Evolutionary conservation across 768 basidiomycete species (phyloP).

Genomic region (Rhizopogon roseolus): DNA sequence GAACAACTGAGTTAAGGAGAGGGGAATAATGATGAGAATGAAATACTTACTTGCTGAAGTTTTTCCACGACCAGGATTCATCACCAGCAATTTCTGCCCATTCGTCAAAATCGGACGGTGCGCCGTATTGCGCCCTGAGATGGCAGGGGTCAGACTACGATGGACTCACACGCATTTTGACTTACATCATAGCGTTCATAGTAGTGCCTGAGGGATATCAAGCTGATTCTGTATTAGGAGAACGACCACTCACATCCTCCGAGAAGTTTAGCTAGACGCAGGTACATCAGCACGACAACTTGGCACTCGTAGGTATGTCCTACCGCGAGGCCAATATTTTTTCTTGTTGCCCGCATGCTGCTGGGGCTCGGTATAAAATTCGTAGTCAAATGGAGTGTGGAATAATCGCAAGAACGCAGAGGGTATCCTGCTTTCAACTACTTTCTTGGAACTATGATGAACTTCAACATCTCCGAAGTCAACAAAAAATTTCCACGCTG

Average conservation of each 20-base stretch:
- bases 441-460: conserved; percentile 37
- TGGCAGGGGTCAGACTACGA: conserved; percentile 4
- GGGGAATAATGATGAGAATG: neutral
- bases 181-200: conserved; percentile 55
- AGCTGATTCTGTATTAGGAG: neutral
- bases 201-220: conserved; percentile 41
- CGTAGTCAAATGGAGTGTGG: conserved; percentile 42
- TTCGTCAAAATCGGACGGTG: conserved; percentile 66
- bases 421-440: conserved; percentile 40
- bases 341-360: conserved; percentile 38
- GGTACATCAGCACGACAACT: neutral
- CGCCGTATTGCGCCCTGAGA: conserved; percentile 46
- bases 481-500: neutral
- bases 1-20: neutral
- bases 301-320: neutral
- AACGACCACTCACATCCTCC: conserved; percentile 57
- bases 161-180: neutral
- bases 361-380: conserved; percentile 55
- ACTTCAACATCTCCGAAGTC: neutral
- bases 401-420: conserved; percentile 39
- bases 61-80: conserved; percentile 49
- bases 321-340: conserved; percentile 66
- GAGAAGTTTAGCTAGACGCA: conserved; percentile 50
- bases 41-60: conserved; percentile 43
- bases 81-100: conserved; percentile 53